Percentiles rank a stretch among this genome's conserved stretches.
phyloP scores from a whole-genome alignment of 1,139 yeast genomes.

The Sugiyamaella castrensis region DNA sequence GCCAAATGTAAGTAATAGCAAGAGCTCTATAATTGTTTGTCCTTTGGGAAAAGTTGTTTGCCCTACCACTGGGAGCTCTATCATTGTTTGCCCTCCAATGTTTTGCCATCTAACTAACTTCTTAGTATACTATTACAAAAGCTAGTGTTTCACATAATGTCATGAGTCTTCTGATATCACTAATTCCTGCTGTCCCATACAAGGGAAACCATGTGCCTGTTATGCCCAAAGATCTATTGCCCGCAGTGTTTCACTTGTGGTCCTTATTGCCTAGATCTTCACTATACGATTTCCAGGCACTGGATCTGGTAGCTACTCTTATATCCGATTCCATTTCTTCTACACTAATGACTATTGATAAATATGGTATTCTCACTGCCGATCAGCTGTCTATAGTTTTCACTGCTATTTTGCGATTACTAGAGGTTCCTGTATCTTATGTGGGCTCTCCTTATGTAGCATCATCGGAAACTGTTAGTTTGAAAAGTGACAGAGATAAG shows the following conservation, averaged over 20 bases:
- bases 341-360: constrained; percentile 36
- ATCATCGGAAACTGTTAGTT: constrained; percentile 27
- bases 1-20: constrained; percentile 38
- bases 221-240: constrained; percentile 34
- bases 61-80: too few species aligned
- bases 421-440: constrained; percentile 41
- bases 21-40: neutral
- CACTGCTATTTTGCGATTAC: constrained; percentile 42
- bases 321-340: constrained; percentile 46
- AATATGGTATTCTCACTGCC: constrained; percentile 60
- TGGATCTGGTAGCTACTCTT: constrained; percentile 63
- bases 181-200: constrained; percentile 32
- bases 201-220: constrained; percentile 17
- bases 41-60: too few species aligned
- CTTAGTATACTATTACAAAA: constrained; percentile 51
- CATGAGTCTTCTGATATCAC: constrained; percentile 37
- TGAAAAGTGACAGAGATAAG: constrained; percentile 27
- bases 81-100: too few species aligned
- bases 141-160: constrained; percentile 58
- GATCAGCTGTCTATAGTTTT: constrained; percentile 60
- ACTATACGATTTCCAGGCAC: constrained; percentile 62
- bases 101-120: neutral
- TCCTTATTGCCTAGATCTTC: constrained; percentile 53
- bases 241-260: constrained; percentile 77
- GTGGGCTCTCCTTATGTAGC: constrained; percentile 38